Evolutionary conservation across 1,139 yeast species (phyloP).

Genomic region (Sugiyamaella castrensis): DNA sequence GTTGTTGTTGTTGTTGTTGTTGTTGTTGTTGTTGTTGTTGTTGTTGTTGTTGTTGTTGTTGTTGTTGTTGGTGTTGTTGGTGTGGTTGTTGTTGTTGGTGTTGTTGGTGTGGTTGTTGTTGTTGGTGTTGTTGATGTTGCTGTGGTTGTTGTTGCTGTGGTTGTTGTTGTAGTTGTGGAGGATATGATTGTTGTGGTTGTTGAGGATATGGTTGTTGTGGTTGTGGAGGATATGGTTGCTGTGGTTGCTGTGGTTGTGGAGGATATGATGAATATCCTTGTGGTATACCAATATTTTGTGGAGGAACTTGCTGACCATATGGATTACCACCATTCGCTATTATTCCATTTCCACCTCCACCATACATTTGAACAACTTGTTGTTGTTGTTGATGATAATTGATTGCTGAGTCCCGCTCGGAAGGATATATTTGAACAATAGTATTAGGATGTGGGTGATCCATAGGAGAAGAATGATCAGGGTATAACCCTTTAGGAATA

Average conservation of each 20-base stretch:
- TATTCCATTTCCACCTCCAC: slow-evolving; percentile 1
- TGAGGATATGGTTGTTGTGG: no score
- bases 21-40: slow-evolving; percentile 17
- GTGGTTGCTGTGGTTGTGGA: slow-evolving; percentile 11
- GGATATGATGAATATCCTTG: slow-evolving; percentile 9
- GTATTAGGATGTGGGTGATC: slow-evolving; percentile 19
- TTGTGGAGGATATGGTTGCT: no score
- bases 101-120: slow-evolving; percentile 10
- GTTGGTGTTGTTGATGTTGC: slow-evolving; percentile 18
- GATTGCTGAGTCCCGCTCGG: slow-evolving; percentile 10
- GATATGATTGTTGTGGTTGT: slow-evolving; percentile 17
- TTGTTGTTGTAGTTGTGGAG: slow-evolving; percentile 4
- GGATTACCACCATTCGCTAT: neutral
- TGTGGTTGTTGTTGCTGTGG: slow-evolving; percentile 3
- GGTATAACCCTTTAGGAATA: slow-evolving; percentile 43
- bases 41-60: slow-evolving; percentile 11
- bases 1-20: slow-evolving; percentile 18
- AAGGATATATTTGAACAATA: slow-evolving; percentile 16
- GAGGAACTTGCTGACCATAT: neutral
- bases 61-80: slow-evolving; percentile 19
- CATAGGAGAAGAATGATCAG: slow-evolving; percentile 32
- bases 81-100: slow-evolving; percentile 12
- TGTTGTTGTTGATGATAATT: slow-evolving; percentile 8
- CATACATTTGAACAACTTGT: slow-evolving; percentile 3
- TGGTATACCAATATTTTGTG: neutral